Percentiles rank a stretch among this genome's conserved stretches.
phyloP scores from a whole-genome alignment of 345 rosid species.

The Eucalyptus cloeziana region DNA sequence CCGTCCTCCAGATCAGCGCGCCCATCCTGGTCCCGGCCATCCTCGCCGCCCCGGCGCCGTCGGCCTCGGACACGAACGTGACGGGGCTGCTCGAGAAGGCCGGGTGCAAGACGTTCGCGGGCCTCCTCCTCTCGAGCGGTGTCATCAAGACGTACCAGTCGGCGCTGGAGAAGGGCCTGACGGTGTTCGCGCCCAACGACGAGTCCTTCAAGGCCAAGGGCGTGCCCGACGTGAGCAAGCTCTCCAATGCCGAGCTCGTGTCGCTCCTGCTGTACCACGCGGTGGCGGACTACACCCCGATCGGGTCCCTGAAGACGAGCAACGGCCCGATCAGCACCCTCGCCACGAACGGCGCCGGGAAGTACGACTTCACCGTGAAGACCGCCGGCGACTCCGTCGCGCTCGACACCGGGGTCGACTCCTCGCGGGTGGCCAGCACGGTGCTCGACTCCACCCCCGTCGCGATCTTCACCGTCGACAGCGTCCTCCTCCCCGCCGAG shows the following conservation, averaged over 20 bases:
- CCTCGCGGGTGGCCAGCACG: conserved; percentile 66
- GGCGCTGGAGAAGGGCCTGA: conserved; percentile 56
- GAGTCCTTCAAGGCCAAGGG: conserved; percentile 74
- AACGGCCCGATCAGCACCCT: conserved; percentile 50
- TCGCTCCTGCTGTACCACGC: conserved; percentile 81
- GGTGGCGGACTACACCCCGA: conserved; percentile 44
- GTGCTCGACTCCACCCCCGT: conserved; percentile 67
- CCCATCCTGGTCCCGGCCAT: conserved; percentile 68
- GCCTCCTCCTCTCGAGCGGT: conserved; percentile 48
- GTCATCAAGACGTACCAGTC: conserved; percentile 65
- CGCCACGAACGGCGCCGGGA: conserved; percentile 62
- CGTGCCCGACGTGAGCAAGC: conserved; percentile 68
- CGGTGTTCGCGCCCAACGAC: conserved; percentile 77
- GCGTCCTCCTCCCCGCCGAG: conserved; percentile 57
- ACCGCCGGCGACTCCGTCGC: conserved; percentile 61
- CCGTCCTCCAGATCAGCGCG: conserved; percentile 49
- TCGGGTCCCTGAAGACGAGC: conserved; percentile 52
- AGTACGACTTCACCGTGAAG: conserved; percentile 51
- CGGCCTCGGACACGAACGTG: conserved; percentile 48
- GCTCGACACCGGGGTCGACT: conserved; percentile 56
- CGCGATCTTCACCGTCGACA: conserved; percentile 66
- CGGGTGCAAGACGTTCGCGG: conserved; percentile 76
- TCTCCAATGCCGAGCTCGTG: conserved; percentile 55
- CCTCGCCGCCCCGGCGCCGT: conserved; percentile 49
- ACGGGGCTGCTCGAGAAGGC: conserved; percentile 77